Evolutionary conservation across 2,329 filamentous ascomycete genomes (phyloP), one percentile per base, ranked within the genome.

Genomic region (Rhynchosporium secalis): DNA sequence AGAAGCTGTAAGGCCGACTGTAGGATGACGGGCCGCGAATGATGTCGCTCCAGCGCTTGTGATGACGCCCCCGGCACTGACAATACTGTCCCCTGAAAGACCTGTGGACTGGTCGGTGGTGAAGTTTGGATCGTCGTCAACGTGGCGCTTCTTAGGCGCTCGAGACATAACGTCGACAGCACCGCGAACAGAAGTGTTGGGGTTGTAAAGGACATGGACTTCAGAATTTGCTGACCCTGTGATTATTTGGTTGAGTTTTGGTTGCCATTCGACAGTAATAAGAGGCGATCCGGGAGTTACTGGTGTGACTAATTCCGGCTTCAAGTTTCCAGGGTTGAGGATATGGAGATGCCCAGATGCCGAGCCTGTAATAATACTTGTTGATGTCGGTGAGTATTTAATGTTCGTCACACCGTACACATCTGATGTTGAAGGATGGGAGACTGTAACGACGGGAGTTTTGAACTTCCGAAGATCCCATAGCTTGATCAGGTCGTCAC

Each of bases 381-480:
- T 86, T 0, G 88, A 89, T 67, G 87, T 91, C 4, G 94, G 93
- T 36, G 92, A 91, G 78, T 98, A 99, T 66, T 85, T 85, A 73
- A 99, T 96, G 73, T 92, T 96, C 58, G 87, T 89, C 63, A 91
- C 93, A 0, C 90, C 85, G 74, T 91, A 96, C 71, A 92, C 87
- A 62, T 88, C 86, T 1, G 92, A 94, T 13, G 91, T 96, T 0
- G 94, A 96, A 1, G 84, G 77, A 75, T 96, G 92, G 5, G 87
- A 79, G 15, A 91, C 86, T 1, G 87, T 90, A 54, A 92, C 91
- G 13, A 99, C 83, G 3, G 95, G 92, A 62, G 89, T 82, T 74
- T 95, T 98, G 81, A 99, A 96, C 73, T 97, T 98, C 62, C 95
- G 86, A 3, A 89, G 96, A 74, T 99, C 95, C 95, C 95, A 99